phyloP scores from a whole-genome alignment of 2,329 filamentous ascomycete species.

The Fusarium pseudoanthophilum region DNA sequence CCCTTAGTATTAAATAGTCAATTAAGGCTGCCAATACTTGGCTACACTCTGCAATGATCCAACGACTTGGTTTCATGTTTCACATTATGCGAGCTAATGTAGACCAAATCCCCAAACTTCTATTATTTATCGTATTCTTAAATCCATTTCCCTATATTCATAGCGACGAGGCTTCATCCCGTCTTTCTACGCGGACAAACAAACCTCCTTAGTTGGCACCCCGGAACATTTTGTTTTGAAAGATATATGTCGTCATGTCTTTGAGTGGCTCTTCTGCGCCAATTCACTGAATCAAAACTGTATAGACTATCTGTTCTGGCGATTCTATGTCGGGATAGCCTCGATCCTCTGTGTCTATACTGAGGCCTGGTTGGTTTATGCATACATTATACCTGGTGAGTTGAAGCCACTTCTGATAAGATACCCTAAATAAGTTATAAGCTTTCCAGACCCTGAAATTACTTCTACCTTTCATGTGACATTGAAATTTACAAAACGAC shows the following conservation, averaged over 20 bases:
- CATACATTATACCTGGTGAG: not conserved
- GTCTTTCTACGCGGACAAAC: not conserved
- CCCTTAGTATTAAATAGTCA: not conserved
- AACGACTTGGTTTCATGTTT: not conserved
- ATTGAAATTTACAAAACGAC: conserved; percentile 54
- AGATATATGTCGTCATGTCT: not conserved
- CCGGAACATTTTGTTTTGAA: not conserved
- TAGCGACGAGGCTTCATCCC: not conserved
- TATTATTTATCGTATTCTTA: not conserved
- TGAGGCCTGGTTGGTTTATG: not conserved
- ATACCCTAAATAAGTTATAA: no score
- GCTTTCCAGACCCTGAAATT: not conserved
- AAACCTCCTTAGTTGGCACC: not conserved
- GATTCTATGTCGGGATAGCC: not conserved
- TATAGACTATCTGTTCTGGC: not conserved
- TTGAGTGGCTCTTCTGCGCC: not conserved
- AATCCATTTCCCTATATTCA: not conserved
- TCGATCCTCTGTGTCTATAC: not conserved
- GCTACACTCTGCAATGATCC: not conserved
- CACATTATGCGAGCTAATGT: not conserved
- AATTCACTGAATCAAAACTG: not conserved
- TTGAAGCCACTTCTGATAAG: not conserved
- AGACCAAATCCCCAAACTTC: not conserved
- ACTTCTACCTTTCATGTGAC: not conserved
- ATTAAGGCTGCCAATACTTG: not conserved